Evolutionary conservation across 768 basidiomycete genomes (phyloP).

Genomic region (Amanita pallidorosea): DNA sequence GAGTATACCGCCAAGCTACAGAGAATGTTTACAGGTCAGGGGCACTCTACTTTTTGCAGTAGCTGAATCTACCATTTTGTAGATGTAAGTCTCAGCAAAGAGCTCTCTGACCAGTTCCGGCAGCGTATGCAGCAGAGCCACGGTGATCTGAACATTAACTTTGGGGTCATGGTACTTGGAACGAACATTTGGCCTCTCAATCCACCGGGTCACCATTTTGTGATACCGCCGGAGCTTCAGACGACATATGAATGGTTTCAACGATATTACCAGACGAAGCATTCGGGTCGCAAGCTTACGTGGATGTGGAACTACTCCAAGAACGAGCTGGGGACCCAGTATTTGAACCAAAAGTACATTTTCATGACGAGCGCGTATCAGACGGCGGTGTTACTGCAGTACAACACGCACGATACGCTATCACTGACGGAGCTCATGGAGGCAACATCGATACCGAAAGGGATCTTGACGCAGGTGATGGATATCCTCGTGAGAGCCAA

Average conservation of each 20-base stretch:
- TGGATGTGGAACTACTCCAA: conserved; percentile 99
- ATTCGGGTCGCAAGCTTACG: conserved; percentile 89
- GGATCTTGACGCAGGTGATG: conserved; percentile 65
- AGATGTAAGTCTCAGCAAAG: conserved; percentile 96
- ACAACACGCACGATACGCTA: conserved; percentile 84
- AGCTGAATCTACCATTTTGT: not conserved
- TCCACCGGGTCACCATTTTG: conserved; percentile 75
- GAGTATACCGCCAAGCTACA: conserved; percentile 95
- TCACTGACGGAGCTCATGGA: conserved; percentile 67
- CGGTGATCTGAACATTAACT: conserved; percentile 81
- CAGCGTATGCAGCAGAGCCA: conserved; percentile 84
- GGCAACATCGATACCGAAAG: conserved; percentile 75
- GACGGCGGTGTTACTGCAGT: conserved; percentile 89
- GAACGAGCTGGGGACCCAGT: conserved; percentile 91
- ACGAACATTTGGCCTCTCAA: conserved; percentile 95
- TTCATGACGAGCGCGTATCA: conserved; percentile 94
- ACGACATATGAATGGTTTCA: conserved; percentile 87
- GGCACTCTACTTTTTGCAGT: not conserved
- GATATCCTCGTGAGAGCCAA: conserved; percentile 78
- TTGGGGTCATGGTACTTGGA: conserved; percentile 87
- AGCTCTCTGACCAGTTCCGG: conserved; percentile 91
- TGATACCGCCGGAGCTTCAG: conserved; percentile 79
- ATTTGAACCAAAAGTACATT: conserved; percentile 91
- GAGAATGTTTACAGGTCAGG: conserved; percentile 87
- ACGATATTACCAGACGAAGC: conserved; percentile 88